Percentiles rank a stretch among this genome's conserved stretches.
Evolutionary conservation across 805 yeast genomes (phyloP).

Genomic region (Clavispora fructus): DNA sequence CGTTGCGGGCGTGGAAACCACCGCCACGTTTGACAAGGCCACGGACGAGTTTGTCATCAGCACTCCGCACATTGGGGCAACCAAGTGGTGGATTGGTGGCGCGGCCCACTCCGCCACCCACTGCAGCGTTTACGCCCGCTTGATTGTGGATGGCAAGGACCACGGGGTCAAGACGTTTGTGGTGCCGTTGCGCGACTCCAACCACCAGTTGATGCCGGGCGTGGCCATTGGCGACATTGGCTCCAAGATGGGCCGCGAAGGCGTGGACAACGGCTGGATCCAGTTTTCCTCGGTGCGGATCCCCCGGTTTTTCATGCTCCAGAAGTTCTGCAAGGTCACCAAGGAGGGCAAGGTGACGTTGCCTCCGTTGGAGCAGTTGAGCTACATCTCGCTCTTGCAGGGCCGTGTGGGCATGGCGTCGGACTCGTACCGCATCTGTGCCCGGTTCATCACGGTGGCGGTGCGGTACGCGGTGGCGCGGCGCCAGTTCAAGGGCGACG

Average conservation of each 20-base stretch:
- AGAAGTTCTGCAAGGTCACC: conserved; percentile 37
- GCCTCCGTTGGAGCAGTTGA: conserved; percentile 43
- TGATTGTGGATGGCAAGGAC: conserved; percentile 39
- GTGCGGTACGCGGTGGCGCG: conserved; percentile 42
- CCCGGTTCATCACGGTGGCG: conserved; percentile 39
- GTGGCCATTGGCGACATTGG: conserved; percentile 44
- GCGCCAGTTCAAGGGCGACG: conserved; percentile 37
- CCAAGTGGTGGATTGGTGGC: conserved; percentile 49
- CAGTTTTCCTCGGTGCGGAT: conserved; percentile 40
- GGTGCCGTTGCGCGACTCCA: conserved; percentile 41
- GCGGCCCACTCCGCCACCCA: conserved; percentile 46
- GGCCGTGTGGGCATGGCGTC: conserved; percentile 43
- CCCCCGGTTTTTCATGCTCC: conserved; percentile 44
- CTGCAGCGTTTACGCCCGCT: conserved; percentile 36
- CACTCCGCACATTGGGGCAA: conserved; percentile 45
- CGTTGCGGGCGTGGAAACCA: conserved; percentile 18
- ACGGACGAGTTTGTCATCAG: conserved; percentile 39
- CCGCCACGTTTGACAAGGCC: conserved; percentile 32
- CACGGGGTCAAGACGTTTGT: conserved; percentile 44
- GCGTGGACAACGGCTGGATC: conserved; percentile 47
- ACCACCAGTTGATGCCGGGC: conserved; percentile 40
- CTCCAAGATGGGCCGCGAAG: conserved; percentile 46
- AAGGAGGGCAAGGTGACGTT: conserved; percentile 35
- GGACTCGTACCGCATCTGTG: conserved; percentile 39
- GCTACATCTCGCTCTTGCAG: conserved; percentile 38